phyloP scores from a whole-genome alignment of 2,329 filamentous ascomycete genomes.

The Paraphoma sp. region DNA sequence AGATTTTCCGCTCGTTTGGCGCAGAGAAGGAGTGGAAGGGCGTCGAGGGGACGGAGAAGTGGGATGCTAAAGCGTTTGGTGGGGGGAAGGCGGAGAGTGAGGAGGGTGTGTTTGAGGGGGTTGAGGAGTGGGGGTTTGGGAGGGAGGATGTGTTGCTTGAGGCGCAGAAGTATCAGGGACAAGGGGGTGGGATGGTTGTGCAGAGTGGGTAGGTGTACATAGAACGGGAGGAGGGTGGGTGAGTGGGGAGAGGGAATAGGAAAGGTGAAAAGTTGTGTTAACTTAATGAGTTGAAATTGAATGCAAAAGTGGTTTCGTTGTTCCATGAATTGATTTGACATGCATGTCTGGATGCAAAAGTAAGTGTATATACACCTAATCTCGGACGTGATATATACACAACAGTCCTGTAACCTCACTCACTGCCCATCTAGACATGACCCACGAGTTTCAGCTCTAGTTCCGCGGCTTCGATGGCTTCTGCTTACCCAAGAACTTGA shows the following conservation, averaged over 20 bases:
- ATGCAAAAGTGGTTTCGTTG: too few species aligned
- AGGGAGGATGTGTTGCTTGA: constrained; percentile 21
- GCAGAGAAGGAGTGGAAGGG: constrained; percentile 47
- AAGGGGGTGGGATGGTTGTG: not conserved
- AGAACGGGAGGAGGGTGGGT: not conserved
- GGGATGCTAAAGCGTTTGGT: constrained; percentile 55
- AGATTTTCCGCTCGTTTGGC: constrained; percentile 52
- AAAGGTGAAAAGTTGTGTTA: too few species aligned
- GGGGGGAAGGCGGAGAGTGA: constrained; percentile 54
- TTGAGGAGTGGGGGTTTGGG: constrained; percentile 42
- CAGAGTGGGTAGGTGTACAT: not conserved
- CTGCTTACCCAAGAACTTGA: constrained; percentile 21
- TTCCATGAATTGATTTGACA: too few species aligned
- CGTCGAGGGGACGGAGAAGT: constrained; percentile 56
- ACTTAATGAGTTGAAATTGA: too few species aligned
- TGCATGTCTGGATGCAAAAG: too few species aligned
- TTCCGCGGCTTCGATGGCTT: not conserved
- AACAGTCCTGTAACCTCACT: not conserved
- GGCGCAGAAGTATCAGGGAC: constrained; percentile 14
- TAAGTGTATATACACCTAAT: too few species aligned
- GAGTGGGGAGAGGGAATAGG: too few species aligned
- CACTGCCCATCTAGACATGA: not conserved
- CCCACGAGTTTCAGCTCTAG: too few species aligned
- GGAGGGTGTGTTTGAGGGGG: constrained; percentile 42
- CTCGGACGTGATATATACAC: too few species aligned